These are phyloP conservation scores for Ophiostoma sp. DNA, from an alignment of 2,329 filamentous ascomycete species.

Conservation along the genomic window DNA sequence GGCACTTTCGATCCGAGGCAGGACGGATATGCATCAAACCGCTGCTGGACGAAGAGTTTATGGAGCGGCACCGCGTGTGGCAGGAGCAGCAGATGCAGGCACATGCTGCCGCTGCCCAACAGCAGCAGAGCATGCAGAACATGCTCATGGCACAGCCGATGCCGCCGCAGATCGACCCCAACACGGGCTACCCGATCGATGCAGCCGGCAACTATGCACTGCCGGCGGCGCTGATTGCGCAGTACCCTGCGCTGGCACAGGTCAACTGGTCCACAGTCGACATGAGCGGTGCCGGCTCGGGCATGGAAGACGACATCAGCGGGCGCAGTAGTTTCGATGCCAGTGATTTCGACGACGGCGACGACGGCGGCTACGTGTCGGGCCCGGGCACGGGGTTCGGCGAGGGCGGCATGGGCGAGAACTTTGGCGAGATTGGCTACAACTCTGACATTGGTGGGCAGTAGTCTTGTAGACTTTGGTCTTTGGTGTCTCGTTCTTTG, in stretches of 20 bases:
- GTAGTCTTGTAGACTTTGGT: slow-evolving; percentile 4
- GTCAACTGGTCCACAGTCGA: slow-evolving; percentile 70
- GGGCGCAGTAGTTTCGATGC: slow-evolving; percentile 77
- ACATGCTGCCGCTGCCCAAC: slow-evolving; percentile 33
- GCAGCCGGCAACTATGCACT: slow-evolving; percentile 57
- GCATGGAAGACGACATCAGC: slow-evolving; percentile 69
- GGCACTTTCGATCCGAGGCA: slow-evolving; percentile 93
- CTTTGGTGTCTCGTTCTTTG: background rate
- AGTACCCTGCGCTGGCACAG: slow-evolving; percentile 88
- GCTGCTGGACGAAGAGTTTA: slow-evolving; percentile 88
- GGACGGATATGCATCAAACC: slow-evolving; percentile 95
- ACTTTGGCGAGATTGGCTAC: slow-evolving; percentile 51
- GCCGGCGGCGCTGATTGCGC: slow-evolving; percentile 81
- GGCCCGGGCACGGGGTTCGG: slow-evolving; percentile 56
- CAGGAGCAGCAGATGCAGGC: slow-evolving; percentile 65
- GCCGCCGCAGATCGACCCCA: slow-evolving; percentile 45
- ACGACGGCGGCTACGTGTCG: slow-evolving; percentile 63
- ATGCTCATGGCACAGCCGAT: slow-evolving; percentile 46
- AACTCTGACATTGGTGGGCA: slow-evolving; percentile 46
- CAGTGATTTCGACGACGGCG: slow-evolving; percentile 69
- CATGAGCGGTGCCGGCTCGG: slow-evolving; percentile 65
- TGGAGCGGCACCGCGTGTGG: slow-evolving; percentile 70
- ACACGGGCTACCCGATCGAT: slow-evolving; percentile 54
- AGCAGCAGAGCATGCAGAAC: slow-evolving; percentile 42
- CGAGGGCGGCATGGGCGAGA: slow-evolving; percentile 51